Evolutionary conservation across 768 basidiomycete genomes (phyloP), one percentile per base, ranked within the genome.

Genomic region (Phylloporus sp.): DNA sequence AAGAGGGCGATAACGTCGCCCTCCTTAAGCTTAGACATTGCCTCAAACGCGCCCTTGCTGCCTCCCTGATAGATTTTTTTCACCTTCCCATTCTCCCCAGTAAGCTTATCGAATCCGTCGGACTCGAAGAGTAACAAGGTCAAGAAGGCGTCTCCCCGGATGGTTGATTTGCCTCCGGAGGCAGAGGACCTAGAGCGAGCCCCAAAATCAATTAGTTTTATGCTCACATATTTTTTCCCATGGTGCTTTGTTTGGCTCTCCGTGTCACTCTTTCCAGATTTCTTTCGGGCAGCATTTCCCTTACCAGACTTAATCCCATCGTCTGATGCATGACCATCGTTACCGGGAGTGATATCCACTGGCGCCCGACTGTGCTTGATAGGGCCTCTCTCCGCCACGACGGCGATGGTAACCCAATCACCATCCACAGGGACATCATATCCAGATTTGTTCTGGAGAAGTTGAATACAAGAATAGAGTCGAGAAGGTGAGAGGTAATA

Each of bases 351-450:
- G 12, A 77, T 65, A 34, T 64, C 67, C 18, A 86, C 81, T 44
- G 86, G 87, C 27, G 86, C 84, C 51, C 78, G 80, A 42, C 78
- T 90, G 58, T 84, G 80, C 56, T 80, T 84, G 63, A 95, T 74
- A 7, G 85, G 86, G 3, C 92, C 86, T 20, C 93, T 82, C 66
- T 95, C 92, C 2, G 94, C 95, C 13, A 99, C 84, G 5, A 98
- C 95, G 2, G 92, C 95, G 42, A 99, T 91, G 6, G 94, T 95
- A 36, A 97, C 80, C 89, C 92, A 98, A 68, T 98, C 97, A 3
- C 90, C 90, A 6, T 82, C 80, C 2, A 97, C 85, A 10, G 95
- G 95, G 1, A 99, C 81, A 40, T 97, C 94, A 66, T 93, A 95
- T 16, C 84, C 85, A 51, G 88, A 84, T 57, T 88, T 86, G 63